Conservation (phyloP, 345 rosid genomes). For the Sisymbrium irio region DNA sequence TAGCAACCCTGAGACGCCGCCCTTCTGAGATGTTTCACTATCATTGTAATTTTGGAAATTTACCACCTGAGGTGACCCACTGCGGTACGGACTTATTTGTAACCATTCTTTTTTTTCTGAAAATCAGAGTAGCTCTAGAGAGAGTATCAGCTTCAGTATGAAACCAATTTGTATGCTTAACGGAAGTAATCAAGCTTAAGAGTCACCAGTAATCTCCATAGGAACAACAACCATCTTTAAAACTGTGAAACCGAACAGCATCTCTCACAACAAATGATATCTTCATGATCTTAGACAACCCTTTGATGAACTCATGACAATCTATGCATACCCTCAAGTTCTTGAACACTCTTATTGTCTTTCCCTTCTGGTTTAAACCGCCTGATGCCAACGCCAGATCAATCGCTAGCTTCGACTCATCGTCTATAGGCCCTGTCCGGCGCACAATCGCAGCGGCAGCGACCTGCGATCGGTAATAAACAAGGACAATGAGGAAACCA, state of each 20-base stretch:
- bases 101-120: background rate
- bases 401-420: conserved; percentile 77
- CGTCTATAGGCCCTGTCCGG: conserved; percentile 68
- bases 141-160: background rate
- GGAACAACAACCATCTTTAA: conserved; percentile 64
- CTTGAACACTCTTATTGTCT: conserved; percentile 66
- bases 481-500: no score
- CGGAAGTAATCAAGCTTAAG: background rate
- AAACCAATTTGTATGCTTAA: background rate
- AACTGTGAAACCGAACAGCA: conserved; percentile 77
- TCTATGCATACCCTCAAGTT: conserved; percentile 82
- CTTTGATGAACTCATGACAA: conserved; percentile 78
- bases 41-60: background rate
- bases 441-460: no score
- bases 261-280: conserved; percentile 65
- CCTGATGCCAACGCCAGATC: conserved; percentile 64
- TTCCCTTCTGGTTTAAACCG: conserved; percentile 37
- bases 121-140: background rate
- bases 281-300: conserved; percentile 55
- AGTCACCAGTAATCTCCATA: conserved; percentile 67
- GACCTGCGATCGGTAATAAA: no score
- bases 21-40: no score
- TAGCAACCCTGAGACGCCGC: background rate
- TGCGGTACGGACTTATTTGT: background rate
- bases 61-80: background rate